Evolutionary conservation across 164 flowering plant species (phyloP), one percentile per base, ranked within the genome.

Genomic region (Sedum album): DNA sequence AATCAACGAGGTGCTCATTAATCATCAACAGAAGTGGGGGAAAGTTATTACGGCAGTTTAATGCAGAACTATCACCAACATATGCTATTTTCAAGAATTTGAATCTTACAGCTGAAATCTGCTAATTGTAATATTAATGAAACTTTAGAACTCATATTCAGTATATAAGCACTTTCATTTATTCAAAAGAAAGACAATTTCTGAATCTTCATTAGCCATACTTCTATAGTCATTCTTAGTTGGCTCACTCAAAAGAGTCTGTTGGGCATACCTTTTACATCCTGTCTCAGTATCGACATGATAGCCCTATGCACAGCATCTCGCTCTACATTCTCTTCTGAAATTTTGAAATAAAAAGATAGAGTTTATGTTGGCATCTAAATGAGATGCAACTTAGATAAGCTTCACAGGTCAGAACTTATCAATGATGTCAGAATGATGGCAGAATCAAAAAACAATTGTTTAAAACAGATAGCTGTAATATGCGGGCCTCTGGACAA

Each of bases 221-320:
- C 28, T n/a, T 51, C 10, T 51, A 5, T n/a, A 21, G 26, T 10
- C 14, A 21, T 23, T 5, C 1, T 51, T 21, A 51, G 26, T 10
- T 5, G 49, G 5, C 49, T 10, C 49, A 44, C 20, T 44, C 49
- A 44, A 1, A 17, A 10, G 49, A 53, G 60, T 21, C 26, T 6
- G 9, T 53, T 25, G 61, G 31, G 25, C 33, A 64, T 83, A 91
- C 99, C 97, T 83, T 88, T 82, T 36, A 81, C 85, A 78, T 94
- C 95, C 79, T 88, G 97, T 80, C 96, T 85, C 82, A 94, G 71
- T 41, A 94, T 73, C 20, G 99, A 84, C 93, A 94, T 82, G 51
- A 94, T 86, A 30, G 96, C 92, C 76, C 91, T 94, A 68, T 87
- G 82, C 66, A 87, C 99, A 17, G 97, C 97, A 84, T 94, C 99